phyloP scores from a whole-genome alignment of 352 stramenopile genomes.

The Plasmopara muralis region DNA sequence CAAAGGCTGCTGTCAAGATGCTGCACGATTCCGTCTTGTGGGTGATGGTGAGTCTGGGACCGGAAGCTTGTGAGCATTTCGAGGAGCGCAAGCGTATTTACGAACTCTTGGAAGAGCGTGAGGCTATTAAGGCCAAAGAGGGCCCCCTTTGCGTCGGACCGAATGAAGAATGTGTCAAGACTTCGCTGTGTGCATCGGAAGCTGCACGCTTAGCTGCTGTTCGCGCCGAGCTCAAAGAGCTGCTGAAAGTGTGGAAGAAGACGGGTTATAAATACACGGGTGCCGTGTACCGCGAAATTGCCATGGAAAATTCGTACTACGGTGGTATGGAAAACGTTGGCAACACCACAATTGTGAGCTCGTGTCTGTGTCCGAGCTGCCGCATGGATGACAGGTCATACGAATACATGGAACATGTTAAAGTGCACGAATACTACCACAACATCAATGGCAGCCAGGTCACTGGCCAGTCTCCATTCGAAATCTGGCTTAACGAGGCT shows the following conservation, averaged over 20 bases:
- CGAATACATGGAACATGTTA: conserved; percentile 80
- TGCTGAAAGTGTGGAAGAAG: conserved; percentile 68
- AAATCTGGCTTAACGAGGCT: conserved; percentile 79
- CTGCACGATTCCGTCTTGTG: conserved; percentile 71
- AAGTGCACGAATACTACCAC: conserved; percentile 82
- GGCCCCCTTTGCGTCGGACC: conserved; percentile 47
- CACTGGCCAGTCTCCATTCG: conserved; percentile 72
- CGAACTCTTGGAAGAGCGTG: conserved; percentile 53
- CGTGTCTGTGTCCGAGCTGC: conserved; percentile 61
- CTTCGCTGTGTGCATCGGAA: conserved; percentile 33
- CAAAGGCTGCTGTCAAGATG: conserved; percentile 65
- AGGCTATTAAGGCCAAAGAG: conserved; percentile 61
- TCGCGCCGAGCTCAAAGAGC: conserved; percentile 50
- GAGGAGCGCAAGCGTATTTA: conserved; percentile 70
- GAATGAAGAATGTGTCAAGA: conserved; percentile 47
- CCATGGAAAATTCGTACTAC: conserved; percentile 82
- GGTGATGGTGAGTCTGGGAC: conserved; percentile 64
- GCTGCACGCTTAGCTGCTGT: conserved; percentile 37
- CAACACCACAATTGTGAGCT: conserved; percentile 77
- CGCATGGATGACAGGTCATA: conserved; percentile 72
- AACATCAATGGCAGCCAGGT: conserved; percentile 79
- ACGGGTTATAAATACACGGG: conserved; percentile 81
- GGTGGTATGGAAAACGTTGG: conserved; percentile 78
- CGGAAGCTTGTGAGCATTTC: conserved; percentile 60
- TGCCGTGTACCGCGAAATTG: conserved; percentile 72